These are phyloP conservation scores for Globisporangium okanoganense DNA, from an alignment of 352 stramenopile genomes.

Conservation along the genomic window DNA sequence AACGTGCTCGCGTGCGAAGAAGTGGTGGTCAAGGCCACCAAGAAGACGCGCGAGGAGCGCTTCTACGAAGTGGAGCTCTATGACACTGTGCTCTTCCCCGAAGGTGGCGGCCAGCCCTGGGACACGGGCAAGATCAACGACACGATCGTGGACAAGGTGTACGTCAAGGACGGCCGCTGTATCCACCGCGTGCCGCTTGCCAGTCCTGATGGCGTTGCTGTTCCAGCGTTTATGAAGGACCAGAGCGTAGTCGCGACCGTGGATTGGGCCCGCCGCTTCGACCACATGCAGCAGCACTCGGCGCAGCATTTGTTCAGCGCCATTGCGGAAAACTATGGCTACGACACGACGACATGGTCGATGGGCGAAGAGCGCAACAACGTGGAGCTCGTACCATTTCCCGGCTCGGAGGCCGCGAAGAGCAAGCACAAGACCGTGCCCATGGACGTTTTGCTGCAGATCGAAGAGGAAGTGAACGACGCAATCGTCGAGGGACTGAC, in stretches of 20 bases:
- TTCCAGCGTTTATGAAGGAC: constrained; percentile 31
- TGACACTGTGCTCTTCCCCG: constrained; percentile 84
- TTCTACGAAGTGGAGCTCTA: too few relatives aligned
- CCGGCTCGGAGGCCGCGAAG: not conserved
- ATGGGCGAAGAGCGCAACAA: constrained; percentile 71
- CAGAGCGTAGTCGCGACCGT: constrained; percentile 52
- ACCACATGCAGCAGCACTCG: constrained; percentile 91
- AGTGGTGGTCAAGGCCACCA: too few relatives aligned
- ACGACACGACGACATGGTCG: constrained; percentile 80
- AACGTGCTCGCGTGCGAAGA: too few relatives aligned
- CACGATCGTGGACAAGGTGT: constrained; percentile 49
- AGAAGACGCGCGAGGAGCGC: too few relatives aligned
- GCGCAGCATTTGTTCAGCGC: constrained; percentile 86
- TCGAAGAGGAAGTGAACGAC: constrained; percentile 77
- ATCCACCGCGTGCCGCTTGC: constrained; percentile 43
- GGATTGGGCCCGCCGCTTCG: constrained; percentile 75
- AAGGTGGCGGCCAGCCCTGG: constrained; percentile 84
- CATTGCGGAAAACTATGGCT: constrained; percentile 70
- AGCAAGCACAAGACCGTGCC: constrained; percentile 34
- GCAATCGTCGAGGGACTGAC: constrained; percentile 54
- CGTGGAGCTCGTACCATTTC: constrained; percentile 68
- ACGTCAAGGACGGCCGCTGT: constrained; percentile 57
- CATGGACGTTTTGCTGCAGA: constrained; percentile 33
- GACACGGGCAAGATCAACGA: constrained; percentile 65
- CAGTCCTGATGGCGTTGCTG: constrained; percentile 8